These are phyloP conservation scores for Trametes elegans DNA, from an alignment of 768 basidiomycete species.

Conservation along the genomic window DNA sequence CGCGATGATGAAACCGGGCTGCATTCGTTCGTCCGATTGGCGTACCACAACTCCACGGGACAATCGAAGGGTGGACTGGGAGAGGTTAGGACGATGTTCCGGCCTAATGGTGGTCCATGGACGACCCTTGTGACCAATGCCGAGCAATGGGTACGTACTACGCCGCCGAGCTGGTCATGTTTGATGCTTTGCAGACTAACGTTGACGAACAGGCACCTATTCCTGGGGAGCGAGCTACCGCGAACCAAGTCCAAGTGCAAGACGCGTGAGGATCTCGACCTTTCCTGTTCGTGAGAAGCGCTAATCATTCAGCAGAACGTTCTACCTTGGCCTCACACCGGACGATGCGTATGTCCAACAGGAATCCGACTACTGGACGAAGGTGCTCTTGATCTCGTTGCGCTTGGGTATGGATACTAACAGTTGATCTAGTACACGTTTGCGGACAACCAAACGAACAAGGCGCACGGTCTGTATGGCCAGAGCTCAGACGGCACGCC, in stretches of 20 bases:
- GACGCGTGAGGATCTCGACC: constrained; percentile 18
- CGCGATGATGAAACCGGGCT: constrained; percentile 28
- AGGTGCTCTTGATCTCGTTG: constrained; percentile 6
- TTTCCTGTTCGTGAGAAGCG: no score
- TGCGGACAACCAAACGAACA: constrained; percentile 33
- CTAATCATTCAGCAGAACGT: constrained; percentile 19
- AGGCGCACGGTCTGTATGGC: constrained; percentile 27
- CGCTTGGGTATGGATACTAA: not conserved
- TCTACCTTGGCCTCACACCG: constrained; percentile 28
- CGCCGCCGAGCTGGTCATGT: no score
- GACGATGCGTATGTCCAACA: constrained; percentile 26
- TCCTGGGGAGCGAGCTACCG: constrained; percentile 22
- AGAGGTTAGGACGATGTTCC: constrained; percentile 32
- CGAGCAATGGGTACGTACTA: constrained; percentile 25
- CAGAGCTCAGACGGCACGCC: constrained; percentile 7
- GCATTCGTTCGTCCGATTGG: constrained; percentile 28
- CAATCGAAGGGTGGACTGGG: constrained; percentile 24
- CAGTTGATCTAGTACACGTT: constrained; percentile 23
- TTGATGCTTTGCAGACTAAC: not conserved
- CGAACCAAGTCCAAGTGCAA: constrained; percentile 23
- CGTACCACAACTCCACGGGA: constrained; percentile 23
- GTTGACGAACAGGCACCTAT: constrained; percentile 19
- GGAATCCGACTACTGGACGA: constrained; percentile 31
- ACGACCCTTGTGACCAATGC: constrained; percentile 28
- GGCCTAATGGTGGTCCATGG: constrained; percentile 28